Evolutionary conservation across 2,329 filamentous ascomycete species (phyloP), one percentile per base, ranked within the genome.

Genomic region (Colletotrichum cuscutae): DNA sequence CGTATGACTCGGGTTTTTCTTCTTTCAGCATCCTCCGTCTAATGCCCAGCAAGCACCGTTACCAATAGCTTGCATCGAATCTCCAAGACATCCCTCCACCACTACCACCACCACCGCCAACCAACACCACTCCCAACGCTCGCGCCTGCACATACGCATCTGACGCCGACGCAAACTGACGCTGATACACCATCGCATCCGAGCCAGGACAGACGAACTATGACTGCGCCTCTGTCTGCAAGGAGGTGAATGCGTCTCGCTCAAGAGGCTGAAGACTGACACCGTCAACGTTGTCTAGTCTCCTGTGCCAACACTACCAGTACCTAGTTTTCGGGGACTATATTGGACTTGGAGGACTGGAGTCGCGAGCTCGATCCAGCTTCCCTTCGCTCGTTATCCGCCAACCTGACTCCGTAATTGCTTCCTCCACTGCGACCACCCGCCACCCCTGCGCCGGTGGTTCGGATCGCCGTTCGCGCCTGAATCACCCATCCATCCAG

Each of bases 231-330:
- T 30, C 53, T n/a, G 49, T 30, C 69, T 72, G 71, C 71, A 71
- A 66, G 71, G 71, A 73, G 71, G 71, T 73, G 71, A 73, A 62
- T 46, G 67, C 61, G 68, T 73, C 71, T 73, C 67, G 62, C 57
- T 57, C 57, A 53, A 53, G 61, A 60, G 62, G 61, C 60, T 66
- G 62, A 71, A 73, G 67, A 73, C 57, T 28, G 61, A 52, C 56
- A 56, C 64, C 46, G 67, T 65, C 59, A 57, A 73, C 61, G 61
- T 58, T 67, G 49, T 37, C 11, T 57, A 32, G 58, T 30, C 61
- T 32, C 56, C 19, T 61, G 26, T 4, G 26, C 52, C 24, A n/a
- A 42, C 28, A 15, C 64, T 13, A 26, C 32, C 22, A 19, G 22
- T 35, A 4, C 54, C 56, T 5, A 67, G 26, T 53, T 24, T 19